Evolutionary conservation across 257 asterid species (phyloP), one percentile per base, ranked within the genome.

Genomic region (Leonotis leonurus): DNA sequence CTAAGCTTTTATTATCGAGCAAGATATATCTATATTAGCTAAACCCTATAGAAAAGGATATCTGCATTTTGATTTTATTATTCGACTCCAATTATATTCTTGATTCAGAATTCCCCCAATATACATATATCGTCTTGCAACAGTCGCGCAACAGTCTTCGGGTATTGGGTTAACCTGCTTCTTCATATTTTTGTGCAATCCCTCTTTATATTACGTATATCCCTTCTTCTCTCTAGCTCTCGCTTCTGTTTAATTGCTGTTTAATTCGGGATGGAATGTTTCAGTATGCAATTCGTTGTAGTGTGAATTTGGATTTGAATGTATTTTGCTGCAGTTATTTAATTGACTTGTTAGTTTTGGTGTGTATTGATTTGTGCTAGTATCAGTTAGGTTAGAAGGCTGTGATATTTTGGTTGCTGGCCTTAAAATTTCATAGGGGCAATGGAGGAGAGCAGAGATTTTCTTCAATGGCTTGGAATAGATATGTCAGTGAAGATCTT

Each of bases 401-500:
- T 25, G 67, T 56, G 49, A 26, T 54, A n/a, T 29, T 43, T 43
- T 14, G 65, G 36, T 52, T 50, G 13, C 41, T 36, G 64, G 55
- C 53, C 53, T 37, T 25, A 54, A 41, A 65, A 20, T 60, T 24
- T 40, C 60, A 26, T 16, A 5, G 33, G 14, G 36, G 16, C 43
- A 51, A 78, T 85, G 93, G 83, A 72, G 40, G 68, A 27, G 12
- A 41, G 75, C 75, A 16, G 62, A 60, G 95, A 85, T 77, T 81
- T 88, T 48, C 30, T 85, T 7, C 75, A 78, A 36, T 78, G 81
- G 73, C 84, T 88, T 58, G 89, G 84, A 11, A 71, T 64, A 52
- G 96, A 88, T 33, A 59, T 88, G 74, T 78, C 86, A 53, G 7
- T 72, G 3, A 78, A 73, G 63, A 83, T 85, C 67, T 76, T 88